phyloP scores from a whole-genome alignment of 768 basidiomycete species.

The Nevesoporus exiguus region DNA sequence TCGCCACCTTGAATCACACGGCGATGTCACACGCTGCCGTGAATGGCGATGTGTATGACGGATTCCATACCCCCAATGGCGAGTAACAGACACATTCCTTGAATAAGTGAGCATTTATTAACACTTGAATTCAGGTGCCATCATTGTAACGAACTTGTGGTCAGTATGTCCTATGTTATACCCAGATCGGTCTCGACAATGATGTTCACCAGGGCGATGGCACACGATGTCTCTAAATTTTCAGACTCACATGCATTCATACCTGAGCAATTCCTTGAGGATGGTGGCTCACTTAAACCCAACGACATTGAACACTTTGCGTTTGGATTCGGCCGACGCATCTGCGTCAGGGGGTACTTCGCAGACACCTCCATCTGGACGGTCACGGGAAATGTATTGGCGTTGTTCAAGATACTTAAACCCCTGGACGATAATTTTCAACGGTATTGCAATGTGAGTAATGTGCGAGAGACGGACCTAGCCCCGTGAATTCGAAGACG shows the following conservation, averaged over 20 bases:
- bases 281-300: not conserved
- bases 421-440: not conserved
- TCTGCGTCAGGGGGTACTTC: conserved; percentile 14
- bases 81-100: not conserved
- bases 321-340: conserved; percentile 23
- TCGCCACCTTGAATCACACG: not conserved
- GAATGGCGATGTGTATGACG: not conserved
- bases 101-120: not conserved
- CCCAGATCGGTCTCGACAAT: not conserved
- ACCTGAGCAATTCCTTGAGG: not conserved
- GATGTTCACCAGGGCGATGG: not conserved
- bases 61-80: not conserved
- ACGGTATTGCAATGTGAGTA: not conserved
- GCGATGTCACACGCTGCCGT: not conserved
- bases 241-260: not conserved
- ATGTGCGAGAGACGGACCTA: not conserved
- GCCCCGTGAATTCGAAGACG: too few species aligned
- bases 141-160: conserved; percentile 29
- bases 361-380: conserved; percentile 4
- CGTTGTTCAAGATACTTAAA: not conserved
- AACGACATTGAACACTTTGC: conserved; percentile 3
- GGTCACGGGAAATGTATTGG: not conserved
- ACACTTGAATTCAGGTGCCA: conserved; percentile 7
- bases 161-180: not conserved
- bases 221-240: not conserved